phyloP scores from a whole-genome alignment of 2,329 filamentous ascomycete species.

The Dothistroma septosporum region DNA sequence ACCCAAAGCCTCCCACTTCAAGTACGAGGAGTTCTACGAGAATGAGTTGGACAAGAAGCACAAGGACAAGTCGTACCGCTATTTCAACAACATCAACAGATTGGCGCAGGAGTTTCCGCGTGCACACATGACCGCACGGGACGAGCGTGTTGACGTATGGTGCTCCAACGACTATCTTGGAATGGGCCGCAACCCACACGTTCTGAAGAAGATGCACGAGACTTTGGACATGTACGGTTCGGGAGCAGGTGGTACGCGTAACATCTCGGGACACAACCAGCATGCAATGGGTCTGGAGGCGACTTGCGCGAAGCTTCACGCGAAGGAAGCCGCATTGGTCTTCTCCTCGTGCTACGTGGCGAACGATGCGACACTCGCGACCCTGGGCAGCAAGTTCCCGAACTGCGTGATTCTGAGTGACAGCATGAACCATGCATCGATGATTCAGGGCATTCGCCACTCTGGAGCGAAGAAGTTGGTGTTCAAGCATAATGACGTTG shows the following conservation, averaged over 20 bases:
- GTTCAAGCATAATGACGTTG: constrained; percentile 97
- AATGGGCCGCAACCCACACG: constrained; percentile 87
- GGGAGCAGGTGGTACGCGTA: constrained; percentile 90
- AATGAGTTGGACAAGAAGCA: constrained; percentile 95
- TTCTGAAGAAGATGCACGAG: constrained; percentile 88
- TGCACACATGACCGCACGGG: constrained; percentile 78
- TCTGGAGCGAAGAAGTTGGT: constrained; percentile 96
- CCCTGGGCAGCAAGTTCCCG: constrained; percentile 92
- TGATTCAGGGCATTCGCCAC: constrained; percentile 98
- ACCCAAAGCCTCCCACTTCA: constrained; percentile 60
- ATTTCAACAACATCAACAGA: constrained; percentile 99
- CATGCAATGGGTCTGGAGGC: constrained; percentile 83
- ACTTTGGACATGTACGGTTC: constrained; percentile 93
- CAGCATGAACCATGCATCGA: constrained; percentile 94
- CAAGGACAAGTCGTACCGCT: constrained; percentile 98
- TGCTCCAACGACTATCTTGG: constrained; percentile 99
- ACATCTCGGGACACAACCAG: constrained; percentile 96
- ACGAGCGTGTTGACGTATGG: constrained; percentile 93
- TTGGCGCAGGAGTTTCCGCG: constrained; percentile 93
- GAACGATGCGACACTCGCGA: constrained; percentile 94
- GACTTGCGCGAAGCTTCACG: constrained; percentile 79
- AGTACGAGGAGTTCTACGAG: constrained; percentile 88
- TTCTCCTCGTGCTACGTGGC: constrained; percentile 98
- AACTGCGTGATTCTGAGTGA: constrained; percentile 98
- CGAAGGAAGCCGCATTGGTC: constrained; percentile 86